Evolutionary conservation across 805 yeast species (phyloP).

Genomic region (Ascoidea tarda): DNA sequence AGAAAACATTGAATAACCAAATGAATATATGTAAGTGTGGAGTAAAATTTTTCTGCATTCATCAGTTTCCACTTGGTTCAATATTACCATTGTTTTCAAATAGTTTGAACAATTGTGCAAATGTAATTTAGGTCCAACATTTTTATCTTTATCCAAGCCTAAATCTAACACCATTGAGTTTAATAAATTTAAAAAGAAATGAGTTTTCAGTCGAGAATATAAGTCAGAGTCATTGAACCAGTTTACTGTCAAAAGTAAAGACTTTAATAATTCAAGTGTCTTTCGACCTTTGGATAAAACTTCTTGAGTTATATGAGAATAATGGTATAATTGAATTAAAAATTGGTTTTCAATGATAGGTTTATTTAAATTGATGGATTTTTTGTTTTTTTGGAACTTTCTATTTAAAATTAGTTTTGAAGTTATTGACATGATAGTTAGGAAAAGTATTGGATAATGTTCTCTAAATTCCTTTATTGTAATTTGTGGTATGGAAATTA

Average conservation of each 20-base stretch:
- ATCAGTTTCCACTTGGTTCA: neutral
- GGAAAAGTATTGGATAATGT: conserved; percentile 46
- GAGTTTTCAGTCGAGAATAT: conserved; percentile 13
- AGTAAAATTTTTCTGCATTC: neutral
- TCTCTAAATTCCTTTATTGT: conserved; percentile 30
- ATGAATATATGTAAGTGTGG: neutral
- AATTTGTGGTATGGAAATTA: neutral
- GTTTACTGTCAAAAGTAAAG: conserved; percentile 42
- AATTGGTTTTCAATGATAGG: conserved; percentile 27
- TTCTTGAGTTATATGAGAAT: conserved; percentile 38
- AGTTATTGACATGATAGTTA: conserved; percentile 49
- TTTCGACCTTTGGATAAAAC: conserved; percentile 59
- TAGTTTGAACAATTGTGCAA: no score
- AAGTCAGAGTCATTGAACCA: conserved; percentile 84
- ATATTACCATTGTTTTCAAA: neutral
- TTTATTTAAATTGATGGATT: conserved; percentile 7
- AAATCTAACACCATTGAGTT: neutral
- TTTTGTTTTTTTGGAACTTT: conserved; percentile 3
- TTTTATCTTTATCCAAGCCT: neutral
- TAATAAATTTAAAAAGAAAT: no score
- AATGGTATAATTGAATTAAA: conserved; percentile 36
- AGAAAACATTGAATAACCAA: neutral
- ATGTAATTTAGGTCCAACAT: neutral
- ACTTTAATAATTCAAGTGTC: conserved; percentile 50
- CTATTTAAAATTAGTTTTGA: conserved; percentile 23